Conservation (phyloP, 2,329 filamentous ascomycete genomes). For the Pseudopithomyces maydicus region DNA sequence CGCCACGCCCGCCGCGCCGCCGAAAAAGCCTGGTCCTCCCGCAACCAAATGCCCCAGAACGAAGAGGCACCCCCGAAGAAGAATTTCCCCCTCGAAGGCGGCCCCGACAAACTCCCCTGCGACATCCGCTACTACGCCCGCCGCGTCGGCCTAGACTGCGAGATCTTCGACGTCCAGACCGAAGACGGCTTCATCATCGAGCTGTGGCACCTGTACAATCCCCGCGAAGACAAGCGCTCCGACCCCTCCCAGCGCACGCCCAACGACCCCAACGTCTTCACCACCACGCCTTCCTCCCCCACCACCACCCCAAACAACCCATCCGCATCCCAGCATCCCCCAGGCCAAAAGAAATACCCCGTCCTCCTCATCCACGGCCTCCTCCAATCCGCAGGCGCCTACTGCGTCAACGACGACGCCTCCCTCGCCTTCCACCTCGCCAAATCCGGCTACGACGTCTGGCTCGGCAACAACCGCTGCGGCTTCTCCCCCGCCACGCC, state of each 20-base stretch:
- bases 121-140: constrained; percentile 86
- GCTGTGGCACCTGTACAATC: constrained; percentile 89
- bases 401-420: constrained; percentile 87
- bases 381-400: constrained; percentile 85
- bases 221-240: constrained; percentile 68
- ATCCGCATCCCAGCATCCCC: constrained; percentile 34
- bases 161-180: constrained; percentile 83
- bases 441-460: constrained; percentile 92
- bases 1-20: constrained; percentile 61
- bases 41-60: constrained; percentile 41
- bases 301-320: no score
- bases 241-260: constrained; percentile 56
- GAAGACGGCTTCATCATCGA: constrained; percentile 92
- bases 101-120: constrained; percentile 76
- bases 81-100: constrained; percentile 81
- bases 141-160: constrained; percentile 83
- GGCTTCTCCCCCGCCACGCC: constrained; percentile 77
- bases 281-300: constrained; percentile 35
- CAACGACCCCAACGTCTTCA: constrained; percentile 67
- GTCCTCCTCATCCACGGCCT: constrained; percentile 87
- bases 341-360: constrained; percentile 70
- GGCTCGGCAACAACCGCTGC: constrained; percentile 92
- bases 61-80: constrained; percentile 48
- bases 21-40: constrained; percentile 65
- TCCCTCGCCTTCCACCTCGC: constrained; percentile 90